These are phyloP conservation scores for Cerioporus squamosus DNA, from an alignment of 1,284 basidiomycete genomes.

Conservation along the genomic window DNA sequence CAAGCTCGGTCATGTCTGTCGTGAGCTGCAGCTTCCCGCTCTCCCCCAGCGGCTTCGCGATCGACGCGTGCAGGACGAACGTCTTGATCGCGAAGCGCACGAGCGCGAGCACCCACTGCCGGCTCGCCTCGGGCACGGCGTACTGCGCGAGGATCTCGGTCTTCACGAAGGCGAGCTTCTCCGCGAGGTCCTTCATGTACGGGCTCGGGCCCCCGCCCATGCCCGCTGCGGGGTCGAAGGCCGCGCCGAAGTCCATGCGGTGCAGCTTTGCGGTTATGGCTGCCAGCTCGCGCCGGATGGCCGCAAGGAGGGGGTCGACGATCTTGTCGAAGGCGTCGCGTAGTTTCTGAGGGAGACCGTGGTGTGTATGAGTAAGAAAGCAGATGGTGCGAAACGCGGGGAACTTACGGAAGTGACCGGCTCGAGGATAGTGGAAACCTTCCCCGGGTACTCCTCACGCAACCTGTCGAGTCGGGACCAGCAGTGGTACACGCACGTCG, in stretches of 20 bases:
- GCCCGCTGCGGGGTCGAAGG: conserved; percentile 63
- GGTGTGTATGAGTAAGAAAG: not conserved
- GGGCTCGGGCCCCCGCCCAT: conserved; percentile 75
- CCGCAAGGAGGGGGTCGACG: conserved; percentile 70
- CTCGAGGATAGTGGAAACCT: conserved; percentile 61
- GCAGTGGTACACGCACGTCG: conserved; percentile 80
- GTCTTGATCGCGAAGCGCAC: conserved; percentile 79
- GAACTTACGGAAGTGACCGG: conserved; percentile 61
- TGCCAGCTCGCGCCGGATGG: conserved; percentile 80
- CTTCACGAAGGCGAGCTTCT: conserved; percentile 84
- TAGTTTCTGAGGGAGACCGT: conserved; percentile 52
- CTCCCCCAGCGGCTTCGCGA: conserved; percentile 87
- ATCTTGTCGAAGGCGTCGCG: conserved; percentile 63
- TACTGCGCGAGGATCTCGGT: conserved; percentile 75
- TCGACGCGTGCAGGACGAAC: conserved; percentile 90
- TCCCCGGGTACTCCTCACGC: conserved; percentile 71
- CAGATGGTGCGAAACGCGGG: not conserved
- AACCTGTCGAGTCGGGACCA: conserved; percentile 73
- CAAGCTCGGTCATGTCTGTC: conserved; percentile 94
- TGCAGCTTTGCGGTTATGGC: conserved; percentile 83
- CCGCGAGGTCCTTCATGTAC: conserved; percentile 90
- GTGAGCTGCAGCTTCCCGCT: conserved; percentile 90
- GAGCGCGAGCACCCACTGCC: conserved; percentile 71
- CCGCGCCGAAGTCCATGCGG: conserved; percentile 78
- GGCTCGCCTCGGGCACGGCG: conserved; percentile 68